Conservation (phyloP, 2,329 filamentous ascomycete genomes). For the Fusarium sp. region DNA sequence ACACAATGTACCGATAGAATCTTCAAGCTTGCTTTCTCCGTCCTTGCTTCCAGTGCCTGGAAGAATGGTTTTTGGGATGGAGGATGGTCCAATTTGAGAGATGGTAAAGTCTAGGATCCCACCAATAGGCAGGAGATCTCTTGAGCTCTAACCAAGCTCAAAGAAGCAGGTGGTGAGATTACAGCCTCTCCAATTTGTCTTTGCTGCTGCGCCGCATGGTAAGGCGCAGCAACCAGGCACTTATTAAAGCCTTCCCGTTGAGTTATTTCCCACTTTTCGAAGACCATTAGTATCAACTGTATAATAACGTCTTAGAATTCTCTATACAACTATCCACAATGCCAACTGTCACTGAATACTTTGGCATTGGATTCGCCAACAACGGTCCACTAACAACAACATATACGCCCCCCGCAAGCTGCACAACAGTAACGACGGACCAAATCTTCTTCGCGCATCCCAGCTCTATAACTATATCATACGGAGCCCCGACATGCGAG, state of each 20-base stretch:
- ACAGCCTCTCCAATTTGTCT: neutral
- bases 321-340: constrained; percentile 22
- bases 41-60: too few species aligned
- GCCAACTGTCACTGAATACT: constrained; percentile 39
- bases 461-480: neutral
- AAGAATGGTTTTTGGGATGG: too few species aligned
- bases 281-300: rapidly evolving
- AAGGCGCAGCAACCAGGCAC: neutral
- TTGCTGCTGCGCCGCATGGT: neutral
- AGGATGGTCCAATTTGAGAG: too few species aligned
- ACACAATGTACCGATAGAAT: too few species aligned
- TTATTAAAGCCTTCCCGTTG: too few species aligned
- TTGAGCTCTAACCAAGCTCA: neutral
- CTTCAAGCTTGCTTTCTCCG: too few species aligned
- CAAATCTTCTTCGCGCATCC: constrained; percentile 5
- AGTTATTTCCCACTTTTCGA: neutral
- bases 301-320: neutral
- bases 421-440: constrained; percentile 19
- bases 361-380: constrained; percentile 41
- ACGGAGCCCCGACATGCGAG: constrained; percentile 21
- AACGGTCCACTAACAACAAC: constrained; percentile 48
- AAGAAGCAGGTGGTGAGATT: rapidly evolving
- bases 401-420: constrained; percentile 43
- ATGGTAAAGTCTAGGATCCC: neutral
- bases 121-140: neutral